phyloP scores from a whole-genome alignment of 2,329 filamentous ascomycete species.

The Herpomyces periplanetae region DNA sequence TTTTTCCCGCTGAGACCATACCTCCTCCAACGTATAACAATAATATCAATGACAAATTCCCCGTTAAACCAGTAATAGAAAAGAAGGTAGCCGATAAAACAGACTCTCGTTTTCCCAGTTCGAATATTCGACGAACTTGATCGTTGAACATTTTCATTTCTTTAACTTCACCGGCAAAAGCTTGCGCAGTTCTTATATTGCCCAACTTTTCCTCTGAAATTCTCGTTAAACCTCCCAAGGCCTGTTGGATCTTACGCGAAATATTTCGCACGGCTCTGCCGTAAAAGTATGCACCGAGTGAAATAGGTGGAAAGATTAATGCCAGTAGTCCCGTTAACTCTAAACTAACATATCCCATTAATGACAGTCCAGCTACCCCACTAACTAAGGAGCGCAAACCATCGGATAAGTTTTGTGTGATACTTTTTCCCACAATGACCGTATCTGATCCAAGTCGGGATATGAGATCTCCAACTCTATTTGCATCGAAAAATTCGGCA shows the following conservation, averaged over 20 bases:
- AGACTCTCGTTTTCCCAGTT: conserved; percentile 49
- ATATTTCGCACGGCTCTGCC: conserved; percentile 57
- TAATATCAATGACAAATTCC: conserved; percentile 77
- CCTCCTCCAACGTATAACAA: conserved; percentile 63
- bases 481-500: conserved; percentile 93
- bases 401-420: conserved; percentile 87
- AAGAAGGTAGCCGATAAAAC: conserved; percentile 73
- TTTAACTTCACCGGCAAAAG: conserved; percentile 66
- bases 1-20: conserved; percentile 48
- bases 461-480: conserved; percentile 77
- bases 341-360: conserved; percentile 86
- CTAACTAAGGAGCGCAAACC: conserved; percentile 69
- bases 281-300: conserved; percentile 61
- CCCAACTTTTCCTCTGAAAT: conserved; percentile 91
- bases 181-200: conserved; percentile 82
- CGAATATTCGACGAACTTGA: conserved; percentile 68
- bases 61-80: conserved; percentile 43
- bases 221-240: conserved; percentile 64
- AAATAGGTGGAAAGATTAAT: conserved; percentile 61
- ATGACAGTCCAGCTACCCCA: conserved; percentile 46
- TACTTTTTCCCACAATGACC: conserved; percentile 88
- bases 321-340: conserved; percentile 56
- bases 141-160: conserved; percentile 68
- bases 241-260: conserved; percentile 70
- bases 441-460: conserved; percentile 82